A percentile compares a stretch with the other conserved stretches of the same genome.
Evolutionary conservation across 768 basidiomycete species (phyloP).

Genomic region (Lepiota subincarnata): DNA sequence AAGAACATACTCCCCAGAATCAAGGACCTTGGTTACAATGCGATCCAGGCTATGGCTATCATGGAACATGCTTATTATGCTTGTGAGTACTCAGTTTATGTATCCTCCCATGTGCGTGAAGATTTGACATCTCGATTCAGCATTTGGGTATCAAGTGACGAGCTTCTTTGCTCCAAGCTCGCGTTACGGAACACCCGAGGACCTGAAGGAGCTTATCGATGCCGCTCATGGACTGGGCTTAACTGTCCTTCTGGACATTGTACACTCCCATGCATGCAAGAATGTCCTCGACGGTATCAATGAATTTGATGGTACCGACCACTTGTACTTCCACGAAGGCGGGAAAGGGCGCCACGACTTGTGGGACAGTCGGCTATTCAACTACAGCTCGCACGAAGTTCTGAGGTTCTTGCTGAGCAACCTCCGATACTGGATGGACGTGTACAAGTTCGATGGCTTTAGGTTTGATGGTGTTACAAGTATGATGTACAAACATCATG

Average conservation of each 20-base stretch:
- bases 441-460: constrained; percentile 96
- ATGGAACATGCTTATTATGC: constrained; percentile 99
- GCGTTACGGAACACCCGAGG: constrained; percentile 94
- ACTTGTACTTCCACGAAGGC: constrained; percentile 96
- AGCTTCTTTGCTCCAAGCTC: constrained; percentile 97
- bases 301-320: constrained; percentile 95
- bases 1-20: constrained; percentile 81
- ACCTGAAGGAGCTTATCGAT: constrained; percentile 92
- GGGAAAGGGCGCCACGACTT: constrained; percentile 87
- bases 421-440: constrained; percentile 91
- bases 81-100: constrained; percentile 47
- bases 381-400: constrained; percentile 94
- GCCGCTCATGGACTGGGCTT: constrained; percentile 92
- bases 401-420: constrained; percentile 94
- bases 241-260: constrained; percentile 91
- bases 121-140: constrained; percentile 32
- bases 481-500: constrained; percentile 99
- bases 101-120: background rate
- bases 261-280: constrained; percentile 98
- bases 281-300: constrained; percentile 96
- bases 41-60: constrained; percentile 96
- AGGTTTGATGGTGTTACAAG: constrained; percentile 98
- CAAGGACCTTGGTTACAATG: constrained; percentile 89
- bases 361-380: constrained; percentile 98
- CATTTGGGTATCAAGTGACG: constrained; percentile 98